Conservation (phyloP, 2,329 filamentous ascomycete genomes). For the Coleophoma crateriformis region DNA sequence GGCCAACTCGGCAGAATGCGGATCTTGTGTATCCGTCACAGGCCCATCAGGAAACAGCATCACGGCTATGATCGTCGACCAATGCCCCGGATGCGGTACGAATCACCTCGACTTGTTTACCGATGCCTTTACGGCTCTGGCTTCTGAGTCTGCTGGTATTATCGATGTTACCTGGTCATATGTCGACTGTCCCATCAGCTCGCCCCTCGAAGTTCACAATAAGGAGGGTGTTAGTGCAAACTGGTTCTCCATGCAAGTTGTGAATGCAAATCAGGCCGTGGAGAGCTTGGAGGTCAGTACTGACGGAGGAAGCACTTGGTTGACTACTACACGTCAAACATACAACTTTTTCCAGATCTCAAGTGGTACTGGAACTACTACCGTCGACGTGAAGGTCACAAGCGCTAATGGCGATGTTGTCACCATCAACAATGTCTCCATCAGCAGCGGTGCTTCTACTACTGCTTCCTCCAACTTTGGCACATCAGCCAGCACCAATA, state of each 20-base stretch:
- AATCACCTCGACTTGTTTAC: conserved; percentile 52
- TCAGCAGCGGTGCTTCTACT: conserved; percentile 19
- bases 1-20: conserved; percentile 50
- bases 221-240: conserved; percentile 44
- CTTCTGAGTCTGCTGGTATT: conserved; percentile 36
- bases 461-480: conserved; percentile 21
- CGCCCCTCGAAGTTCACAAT: conserved; percentile 44
- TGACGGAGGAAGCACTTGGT: conserved; percentile 54
- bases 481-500: neutral
- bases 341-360: conserved; percentile 60
- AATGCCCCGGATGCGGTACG: conserved; percentile 48
- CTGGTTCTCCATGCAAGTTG: conserved; percentile 60
- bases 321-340: conserved; percentile 43
- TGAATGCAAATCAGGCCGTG: conserved; percentile 55
- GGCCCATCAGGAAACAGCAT: conserved; percentile 50
- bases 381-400: conserved; percentile 51
- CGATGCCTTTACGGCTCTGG: conserved; percentile 42
- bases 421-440: conserved; percentile 43
- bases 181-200: conserved; percentile 44
- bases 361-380: conserved; percentile 47
- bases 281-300: conserved; percentile 53
- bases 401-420: conserved; percentile 44
- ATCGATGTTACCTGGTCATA: conserved; percentile 44
- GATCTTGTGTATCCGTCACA: conserved; percentile 54
- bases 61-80: conserved; percentile 58